phyloP scores from a whole-genome alignment of 2,329 filamentous ascomycete species.

The Paecilomyces sp. region DNA sequence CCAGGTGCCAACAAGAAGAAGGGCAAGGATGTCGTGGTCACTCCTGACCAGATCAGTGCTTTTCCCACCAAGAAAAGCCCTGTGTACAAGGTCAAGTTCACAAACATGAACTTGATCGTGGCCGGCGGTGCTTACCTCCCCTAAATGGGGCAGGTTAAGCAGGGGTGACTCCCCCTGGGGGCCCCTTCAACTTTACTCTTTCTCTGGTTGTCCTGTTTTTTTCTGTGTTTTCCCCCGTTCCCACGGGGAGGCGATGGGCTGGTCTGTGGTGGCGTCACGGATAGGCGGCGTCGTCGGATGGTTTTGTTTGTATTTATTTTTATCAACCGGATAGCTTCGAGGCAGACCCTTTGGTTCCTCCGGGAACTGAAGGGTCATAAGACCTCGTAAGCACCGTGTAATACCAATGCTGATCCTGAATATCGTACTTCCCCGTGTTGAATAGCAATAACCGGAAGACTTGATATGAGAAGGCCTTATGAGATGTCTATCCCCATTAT shows the following conservation, averaged over 20 bases:
- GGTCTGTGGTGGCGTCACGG: not conserved
- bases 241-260: not conserved
- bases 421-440: not conserved
- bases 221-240: not conserved
- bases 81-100: conserved; percentile 88
- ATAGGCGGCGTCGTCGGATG: not conserved
- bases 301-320: not conserved
- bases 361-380: not conserved
- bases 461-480: too few species aligned
- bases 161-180: not conserved
- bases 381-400: not conserved
- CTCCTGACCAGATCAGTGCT: conserved; percentile 86
- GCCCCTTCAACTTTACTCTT: not conserved
- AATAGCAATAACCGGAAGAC: too few species aligned
- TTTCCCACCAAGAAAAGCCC: conserved; percentile 96
- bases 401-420: not conserved
- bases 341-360: not conserved
- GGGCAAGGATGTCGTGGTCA: conserved; percentile 82
- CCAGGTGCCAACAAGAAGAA: conserved; percentile 56
- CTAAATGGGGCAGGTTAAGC: conserved; percentile 12
- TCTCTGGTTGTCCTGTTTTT: not conserved
- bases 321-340: not conserved
- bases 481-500: not conserved
- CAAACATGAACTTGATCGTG: conserved; percentile 87
- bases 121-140: conserved; percentile 68